phyloP scores from a whole-genome alignment of 371 early-diverging fungal species.

The Lichtheimia ramosa region DNA sequence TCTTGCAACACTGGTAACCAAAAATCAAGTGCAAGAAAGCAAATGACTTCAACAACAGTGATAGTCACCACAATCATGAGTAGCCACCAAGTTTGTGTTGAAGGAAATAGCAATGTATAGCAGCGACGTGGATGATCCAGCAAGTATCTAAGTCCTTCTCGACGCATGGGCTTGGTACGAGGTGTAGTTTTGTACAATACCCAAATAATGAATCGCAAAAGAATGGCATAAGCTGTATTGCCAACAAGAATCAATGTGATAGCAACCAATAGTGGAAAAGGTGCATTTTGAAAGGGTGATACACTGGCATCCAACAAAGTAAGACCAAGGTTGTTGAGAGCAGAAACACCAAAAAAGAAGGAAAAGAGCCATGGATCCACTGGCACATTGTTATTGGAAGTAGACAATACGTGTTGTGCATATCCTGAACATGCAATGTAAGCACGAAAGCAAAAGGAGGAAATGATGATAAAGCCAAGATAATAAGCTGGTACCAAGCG shows the following conservation, averaged over 20 bases:
- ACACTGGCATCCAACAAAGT: conserved; percentile 42
- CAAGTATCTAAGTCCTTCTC: conserved; percentile 39
- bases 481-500: conserved; percentile 38
- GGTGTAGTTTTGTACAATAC: conserved; percentile 30
- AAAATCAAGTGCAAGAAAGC: conserved; percentile 44
- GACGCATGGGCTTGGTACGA: conserved; percentile 22
- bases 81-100: conserved; percentile 50
- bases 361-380: conserved; percentile 46
- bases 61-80: conserved; percentile 37
- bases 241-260: conserved; percentile 39
- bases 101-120: conserved; percentile 45
- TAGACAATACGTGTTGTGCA: conserved; percentile 27
- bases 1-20: conserved; percentile 40
- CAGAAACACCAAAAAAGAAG: conserved; percentile 38
- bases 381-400: conserved; percentile 33
- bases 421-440: conserved; percentile 33
- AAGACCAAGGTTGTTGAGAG: conserved; percentile 44
- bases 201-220: conserved; percentile 47
- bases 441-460: conserved; percentile 30
- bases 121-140: conserved; percentile 51
- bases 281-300: conserved; percentile 42
- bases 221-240: conserved; percentile 47
- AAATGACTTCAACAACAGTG: conserved; percentile 38
- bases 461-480: conserved; percentile 26
- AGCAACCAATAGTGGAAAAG: conserved; percentile 33